Evolutionary conservation across 1,284 basidiomycete genomes (phyloP), one percentile per base, ranked within the genome.

Genomic region (Rhodotorula mucilaginosa): DNA sequence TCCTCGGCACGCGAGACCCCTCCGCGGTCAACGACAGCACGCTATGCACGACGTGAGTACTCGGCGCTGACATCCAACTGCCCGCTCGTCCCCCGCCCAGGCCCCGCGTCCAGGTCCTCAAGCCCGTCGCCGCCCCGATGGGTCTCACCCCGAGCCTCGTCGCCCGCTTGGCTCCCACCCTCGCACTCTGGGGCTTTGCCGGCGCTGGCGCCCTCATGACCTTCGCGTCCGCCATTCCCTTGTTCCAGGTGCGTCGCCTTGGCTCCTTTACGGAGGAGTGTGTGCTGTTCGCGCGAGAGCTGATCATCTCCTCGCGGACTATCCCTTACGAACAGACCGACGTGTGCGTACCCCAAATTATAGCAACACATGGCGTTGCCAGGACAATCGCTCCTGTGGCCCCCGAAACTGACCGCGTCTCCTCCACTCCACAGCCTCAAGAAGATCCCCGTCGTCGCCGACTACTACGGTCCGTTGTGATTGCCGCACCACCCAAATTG

Each of bases 131-230:
- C 15, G 15, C 48, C 34, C n/a, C 73, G 49, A 46, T 48, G 18
- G 66, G 66, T 29, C 46, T 75, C 58, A 72, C 71, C 51, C 64
- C 70, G 29, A 44, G 48, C 44, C 58, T 63, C 64, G 21, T 39
- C 58, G n/a, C n/a, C 61, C 49, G 51, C 34, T 19, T 74, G 29
- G 60, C n/a, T 7, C 68, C 71, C 29, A 68, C 62, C 62, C 62
- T 75, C 47, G 74, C 66, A n/a, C 47, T 73, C 18, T 62, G 74
- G 74, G 71, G 74, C 52, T 60, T 68, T 46, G 71, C 69, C 16
- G 71, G 64, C 26, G 71, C 49, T 5, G 74, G 74, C 47, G 71
- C 65, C 19, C 60, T 73, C 52, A 52, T 70, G 31, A 58, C 73
- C 18, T 61, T 67, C 54, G 67, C 61, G 4, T 68, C 66, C 6